Evolutionary conservation across 2,329 filamentous ascomycete species (phyloP), one percentile per base, ranked within the genome.

Genomic region (Colletotrichum viniferum): DNA sequence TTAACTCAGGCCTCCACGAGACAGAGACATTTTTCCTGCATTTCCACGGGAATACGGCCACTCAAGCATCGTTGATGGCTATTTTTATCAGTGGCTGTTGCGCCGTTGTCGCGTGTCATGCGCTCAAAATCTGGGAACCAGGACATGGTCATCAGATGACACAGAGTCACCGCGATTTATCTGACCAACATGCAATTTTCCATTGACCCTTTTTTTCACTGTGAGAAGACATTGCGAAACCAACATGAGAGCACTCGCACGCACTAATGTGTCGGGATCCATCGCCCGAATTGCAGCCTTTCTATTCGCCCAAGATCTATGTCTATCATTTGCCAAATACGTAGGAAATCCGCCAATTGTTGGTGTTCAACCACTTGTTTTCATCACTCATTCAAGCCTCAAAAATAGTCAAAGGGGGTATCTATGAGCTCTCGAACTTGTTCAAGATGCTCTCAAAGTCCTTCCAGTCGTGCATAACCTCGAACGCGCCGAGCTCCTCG

Each of bases 391-490:
- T 66, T 55, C 38, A 52, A 16, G 8, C 18, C 16, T 16, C 43
- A 36, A 65, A 48, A 64, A 30, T 62, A n/a, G 26, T n/a, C 30
- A 48, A 14, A 21, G 5, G 14, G 71, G 67, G 68, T 74, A 74
- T 71, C 68, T 71, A 76, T 73, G 73, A 76, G 73, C 73, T 76
- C 73, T 76, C 73, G 16, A 69, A 76, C 73, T 76, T 76, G 69
- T 61, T 63, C 70, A 76, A 64, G 73, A 76, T 76, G 73, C 69
- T 69, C 69, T 73, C 69, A 73, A 76, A 76, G 73, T 76, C 73
- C n/a, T 73, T 76, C 73, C 73, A 76, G 70, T 76, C 71, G 70
- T 76, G 73, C 73, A 76, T 76, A 13, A 76, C 73, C 48, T 76
- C 73, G 21, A 76, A 76, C 21, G 73, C 73, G 43, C 73, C 73